Evolutionary conservation across 2,329 filamentous ascomycete genomes (phyloP).

Genomic region (Arthrobotrys entomopaga): DNA sequence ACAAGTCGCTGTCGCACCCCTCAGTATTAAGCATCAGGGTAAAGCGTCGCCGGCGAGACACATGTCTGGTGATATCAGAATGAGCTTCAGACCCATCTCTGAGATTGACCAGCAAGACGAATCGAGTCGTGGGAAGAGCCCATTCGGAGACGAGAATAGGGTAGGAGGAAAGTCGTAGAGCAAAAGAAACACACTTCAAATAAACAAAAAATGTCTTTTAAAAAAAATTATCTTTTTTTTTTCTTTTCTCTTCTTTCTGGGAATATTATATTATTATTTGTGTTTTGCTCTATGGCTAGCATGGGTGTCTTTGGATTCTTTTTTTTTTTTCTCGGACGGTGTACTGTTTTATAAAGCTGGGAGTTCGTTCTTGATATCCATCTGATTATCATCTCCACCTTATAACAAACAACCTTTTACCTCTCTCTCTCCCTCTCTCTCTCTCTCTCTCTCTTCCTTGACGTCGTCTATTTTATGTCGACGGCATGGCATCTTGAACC

Average conservation of each 20-base stretch:
- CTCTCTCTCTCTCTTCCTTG: too few species aligned
- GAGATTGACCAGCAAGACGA: conserved; percentile 25
- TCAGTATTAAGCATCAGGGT: conserved; percentile 31
- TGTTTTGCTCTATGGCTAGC: conserved; percentile 28
- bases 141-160: conserved; percentile 49
- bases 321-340: conserved; percentile 43
- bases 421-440: neutral
- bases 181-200: conserved; percentile 25
- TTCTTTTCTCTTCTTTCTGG: conserved; percentile 30
- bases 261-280: neutral
- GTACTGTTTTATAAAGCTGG: conserved; percentile 34
- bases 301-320: conserved; percentile 1
- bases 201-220: conserved; percentile 17
- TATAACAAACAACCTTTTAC: neutral
- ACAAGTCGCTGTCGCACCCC: conserved; percentile 35
- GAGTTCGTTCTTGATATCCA: conserved; percentile 30
- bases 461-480: too few species aligned
- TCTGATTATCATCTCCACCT: conserved; percentile 20
- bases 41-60: conserved; percentile 46
- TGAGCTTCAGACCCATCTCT: conserved; percentile 52
- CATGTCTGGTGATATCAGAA: conserved; percentile 53
- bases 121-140: conserved; percentile 40
- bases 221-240: conserved; percentile 21
- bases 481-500: too few species aligned
- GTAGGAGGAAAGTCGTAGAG: conserved; percentile 17